Evolutionary conservation across 371 early-diverging fungal genomes (phyloP), one percentile per base, ranked within the genome.

Genomic region (Syncephalastrum contaminatum): DNA sequence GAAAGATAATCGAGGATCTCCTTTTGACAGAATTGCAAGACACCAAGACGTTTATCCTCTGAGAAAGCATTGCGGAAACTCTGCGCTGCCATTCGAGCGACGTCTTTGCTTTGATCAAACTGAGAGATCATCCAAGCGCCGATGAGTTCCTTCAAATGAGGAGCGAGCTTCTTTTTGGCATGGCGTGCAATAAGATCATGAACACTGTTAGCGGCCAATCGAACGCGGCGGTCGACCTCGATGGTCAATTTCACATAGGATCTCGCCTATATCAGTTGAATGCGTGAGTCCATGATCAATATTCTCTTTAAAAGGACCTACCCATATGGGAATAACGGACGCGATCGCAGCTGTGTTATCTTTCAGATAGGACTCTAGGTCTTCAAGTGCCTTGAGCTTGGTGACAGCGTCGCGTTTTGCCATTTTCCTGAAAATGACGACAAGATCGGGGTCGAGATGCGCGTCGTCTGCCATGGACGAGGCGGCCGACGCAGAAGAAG

Each of bases 301-400:
- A 16, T 2, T 25, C 16, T 6, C 18, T 16, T 4, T 2, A 19
- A 27, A 25, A 14, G 15, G 10, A 36, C 22, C 42, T 66, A 77
- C 78, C 78, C 78, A 77, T 22, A 58, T 60, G 5, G 70, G 44
- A 18, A 70, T 41, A 18, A 79, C 58, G 13, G 53, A 25, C 4
- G 57, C 22, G 40, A 70, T 63, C 8, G 63, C 73, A 19, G 53
- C 53, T 4, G 70, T 66, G 50, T 80, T 69, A 4, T 54, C 61
- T 50, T 73, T 72, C 16, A 86, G 56, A 67, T 83, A 83, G 13
- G 58, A 58, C 40, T 81, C 75, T 12, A 87, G 56, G 51, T 88
- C 89, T 36, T 87, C 86, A 36, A 88, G 70, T n/a, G 89, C 87
- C 46, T 83, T 81, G 25, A 86, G 58, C 51, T 87, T 87, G n/a